Evolutionary conservation across 108 stramenopile species (phyloP).

Genomic region (Pseudonitzschia multiseries): DNA sequence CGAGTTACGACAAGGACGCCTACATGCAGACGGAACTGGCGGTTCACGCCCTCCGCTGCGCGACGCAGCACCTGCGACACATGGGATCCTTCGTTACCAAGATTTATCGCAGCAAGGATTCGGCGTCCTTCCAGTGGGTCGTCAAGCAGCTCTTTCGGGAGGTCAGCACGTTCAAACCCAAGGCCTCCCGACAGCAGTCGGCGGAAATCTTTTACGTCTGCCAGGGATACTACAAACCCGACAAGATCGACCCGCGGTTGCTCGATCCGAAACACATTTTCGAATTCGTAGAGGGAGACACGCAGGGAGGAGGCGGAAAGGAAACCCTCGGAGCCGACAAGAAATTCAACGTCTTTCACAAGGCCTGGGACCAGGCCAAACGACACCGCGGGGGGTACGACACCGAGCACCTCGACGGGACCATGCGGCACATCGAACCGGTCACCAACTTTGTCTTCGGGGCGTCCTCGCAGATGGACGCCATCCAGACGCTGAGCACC

Average conservation of each 20-base stretch:
- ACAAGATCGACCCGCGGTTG: constrained; percentile 93
- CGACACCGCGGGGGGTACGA: constrained; percentile 93
- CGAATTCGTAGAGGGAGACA: constrained; percentile 79
- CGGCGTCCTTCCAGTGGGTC: constrained; percentile 95
- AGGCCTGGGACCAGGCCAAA: constrained; percentile 84
- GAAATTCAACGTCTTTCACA: constrained; percentile 91
- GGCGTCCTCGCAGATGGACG: constrained; percentile 65
- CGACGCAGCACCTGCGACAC: constrained; percentile 86
- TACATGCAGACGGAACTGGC: constrained; percentile 98
- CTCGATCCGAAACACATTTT: constrained; percentile 98
- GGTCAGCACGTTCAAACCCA: constrained; percentile 94
- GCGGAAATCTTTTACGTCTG: constrained; percentile 99
- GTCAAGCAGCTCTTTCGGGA: constrained; percentile 91
- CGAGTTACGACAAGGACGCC: constrained; percentile 94
- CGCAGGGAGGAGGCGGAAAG: constrained; percentile 49
- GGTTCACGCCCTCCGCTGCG: constrained; percentile 94
- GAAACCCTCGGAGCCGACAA: constrained; percentile 13
- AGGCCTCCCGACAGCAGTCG: constrained; percentile 86
- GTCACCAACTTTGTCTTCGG: constrained; percentile 82
- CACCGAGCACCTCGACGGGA: constrained; percentile 77
- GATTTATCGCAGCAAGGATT: constrained; percentile 96
- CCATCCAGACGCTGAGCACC: constrained; percentile 87
- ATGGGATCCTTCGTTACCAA: constrained; percentile 96
- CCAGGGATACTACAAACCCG: constrained; percentile 82
- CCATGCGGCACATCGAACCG: constrained; percentile 71